Evolutionary conservation across 208 protist species (phyloP).

Genomic region (Wallacemonas sp.): DNA sequence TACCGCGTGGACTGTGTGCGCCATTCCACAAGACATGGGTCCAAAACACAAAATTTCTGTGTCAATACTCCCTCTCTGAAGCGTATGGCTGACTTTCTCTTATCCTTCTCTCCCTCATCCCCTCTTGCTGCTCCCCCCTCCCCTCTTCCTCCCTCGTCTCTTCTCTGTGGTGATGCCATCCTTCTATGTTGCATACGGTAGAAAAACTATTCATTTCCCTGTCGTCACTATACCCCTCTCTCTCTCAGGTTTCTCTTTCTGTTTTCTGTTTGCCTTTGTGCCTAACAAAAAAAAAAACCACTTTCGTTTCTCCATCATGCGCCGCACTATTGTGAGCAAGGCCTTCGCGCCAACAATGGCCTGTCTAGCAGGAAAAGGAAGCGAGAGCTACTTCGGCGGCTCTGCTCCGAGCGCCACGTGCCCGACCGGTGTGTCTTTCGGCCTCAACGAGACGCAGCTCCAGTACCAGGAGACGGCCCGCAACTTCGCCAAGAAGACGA

Average conservation of each 20-base stretch:
- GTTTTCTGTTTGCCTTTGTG: too few relatives aligned
- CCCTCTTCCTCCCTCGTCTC: neutral
- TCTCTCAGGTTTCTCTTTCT: neutral
- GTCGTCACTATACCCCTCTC: neutral
- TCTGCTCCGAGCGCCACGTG: conserved; percentile 24
- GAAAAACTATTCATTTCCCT: neutral
- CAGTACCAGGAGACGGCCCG: conserved; percentile 74
- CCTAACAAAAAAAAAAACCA: too few relatives aligned
- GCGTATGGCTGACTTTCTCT: neutral
- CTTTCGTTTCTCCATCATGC: conserved; percentile 1
- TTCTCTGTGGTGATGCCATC: neutral
- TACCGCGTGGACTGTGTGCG: too few relatives aligned
- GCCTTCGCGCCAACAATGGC: conserved; percentile 11
- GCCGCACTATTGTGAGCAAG: conserved; percentile 2
- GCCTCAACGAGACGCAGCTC: conserved; percentile 75
- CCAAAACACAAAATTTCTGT: too few relatives aligned
- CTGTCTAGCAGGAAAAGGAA: neutral
- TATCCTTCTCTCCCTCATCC: neutral
- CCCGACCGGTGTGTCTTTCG: conserved; percentile 59
- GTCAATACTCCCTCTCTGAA: too few relatives aligned
- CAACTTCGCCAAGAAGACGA: conserved; percentile 75
- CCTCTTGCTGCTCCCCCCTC: neutral
- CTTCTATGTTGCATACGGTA: neutral
- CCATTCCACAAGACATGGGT: too few relatives aligned
- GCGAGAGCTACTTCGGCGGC: conserved; percentile 26